These are phyloP conservation scores for Epichloe glyceriae DNA, from an alignment of 2,329 filamentous ascomycete species.

Conservation along the genomic window DNA sequence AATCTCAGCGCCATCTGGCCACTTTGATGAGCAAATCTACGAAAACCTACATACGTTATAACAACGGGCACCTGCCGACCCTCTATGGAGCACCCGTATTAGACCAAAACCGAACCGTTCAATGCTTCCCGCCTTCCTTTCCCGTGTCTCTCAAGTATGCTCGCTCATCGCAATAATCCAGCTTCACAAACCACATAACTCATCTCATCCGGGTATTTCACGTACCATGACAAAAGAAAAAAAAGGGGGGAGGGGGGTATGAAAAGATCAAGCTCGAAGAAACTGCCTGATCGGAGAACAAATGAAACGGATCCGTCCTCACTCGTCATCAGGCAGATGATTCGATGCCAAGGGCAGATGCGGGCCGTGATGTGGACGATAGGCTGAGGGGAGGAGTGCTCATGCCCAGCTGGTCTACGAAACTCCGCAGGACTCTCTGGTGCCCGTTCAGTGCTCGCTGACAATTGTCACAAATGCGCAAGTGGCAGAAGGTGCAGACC, in stretches of 20 bases:
- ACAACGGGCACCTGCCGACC: neutral
- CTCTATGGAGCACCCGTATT: neutral
- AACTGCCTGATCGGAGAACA: neutral
- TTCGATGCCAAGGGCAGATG: constrained; percentile 9
- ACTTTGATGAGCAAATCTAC: too few species aligned
- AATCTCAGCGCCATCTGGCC: too few species aligned
- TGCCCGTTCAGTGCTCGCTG: constrained; percentile 26
- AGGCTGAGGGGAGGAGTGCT: constrained; percentile 10
- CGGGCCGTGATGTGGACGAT: constrained; percentile 10
- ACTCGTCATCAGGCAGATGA: neutral
- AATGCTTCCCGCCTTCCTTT: neutral
- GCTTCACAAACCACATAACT: neutral
- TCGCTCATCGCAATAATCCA: neutral
- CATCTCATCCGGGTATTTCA: neutral
- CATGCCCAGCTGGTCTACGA: constrained; percentile 21
- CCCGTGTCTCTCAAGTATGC: neutral
- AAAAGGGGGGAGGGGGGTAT: fast-evolving
- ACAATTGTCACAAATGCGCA: constrained; percentile 40
- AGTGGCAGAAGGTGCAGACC: constrained; percentile 35
- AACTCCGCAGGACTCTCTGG: constrained; percentile 28
- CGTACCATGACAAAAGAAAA: too few species aligned
- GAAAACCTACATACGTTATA: neutral
- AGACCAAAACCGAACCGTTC: neutral
- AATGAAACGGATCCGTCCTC: neutral
- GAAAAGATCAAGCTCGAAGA: neutral